phyloP scores from a whole-genome alignment of 169 alveolate species.

The Plasmodium fragile region DNA sequence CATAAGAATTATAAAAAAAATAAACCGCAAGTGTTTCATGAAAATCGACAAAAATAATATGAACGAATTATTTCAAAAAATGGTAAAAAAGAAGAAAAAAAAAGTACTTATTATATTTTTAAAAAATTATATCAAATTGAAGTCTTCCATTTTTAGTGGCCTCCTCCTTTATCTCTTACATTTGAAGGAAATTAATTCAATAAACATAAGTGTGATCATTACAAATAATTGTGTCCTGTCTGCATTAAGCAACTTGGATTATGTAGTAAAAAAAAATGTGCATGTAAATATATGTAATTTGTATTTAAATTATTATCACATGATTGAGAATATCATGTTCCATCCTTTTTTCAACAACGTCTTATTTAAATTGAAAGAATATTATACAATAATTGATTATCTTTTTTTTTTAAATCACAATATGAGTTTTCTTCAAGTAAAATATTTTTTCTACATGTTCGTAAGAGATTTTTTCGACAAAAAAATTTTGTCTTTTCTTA shows the following conservation, averaged over 20 bases:
- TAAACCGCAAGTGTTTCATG: constrained; percentile 7
- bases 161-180: constrained; percentile 36
- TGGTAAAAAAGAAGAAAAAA: neutral
- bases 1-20: constrained; percentile 34
- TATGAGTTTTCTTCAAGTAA: constrained; percentile 20
- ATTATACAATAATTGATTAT: constrained; percentile 19
- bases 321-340: constrained; percentile 46
- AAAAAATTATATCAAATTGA: constrained; percentile 57
- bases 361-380: constrained; percentile 43
- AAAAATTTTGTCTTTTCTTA: constrained; percentile 34
- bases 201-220: constrained; percentile 58
- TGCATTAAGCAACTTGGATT: constrained; percentile 41
- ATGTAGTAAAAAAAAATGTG: constrained; percentile 25
- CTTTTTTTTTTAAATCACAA: constrained; percentile 8
- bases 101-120: constrained; percentile 40
- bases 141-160: constrained; percentile 35
- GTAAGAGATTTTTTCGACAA: constrained; percentile 63
- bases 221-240: constrained; percentile 40
- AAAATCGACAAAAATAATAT: constrained; percentile 31
- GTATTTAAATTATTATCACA: constrained; percentile 35
- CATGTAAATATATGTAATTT: constrained; percentile 61
- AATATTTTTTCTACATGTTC: constrained; percentile 49
- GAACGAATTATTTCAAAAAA: constrained; percentile 29
- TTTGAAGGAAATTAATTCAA: constrained; percentile 39
- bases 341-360: constrained; percentile 37